Evolutionary conservation across 108 stramenopile species (phyloP).

Genomic region (Cyclotella distinguenda): DNA sequence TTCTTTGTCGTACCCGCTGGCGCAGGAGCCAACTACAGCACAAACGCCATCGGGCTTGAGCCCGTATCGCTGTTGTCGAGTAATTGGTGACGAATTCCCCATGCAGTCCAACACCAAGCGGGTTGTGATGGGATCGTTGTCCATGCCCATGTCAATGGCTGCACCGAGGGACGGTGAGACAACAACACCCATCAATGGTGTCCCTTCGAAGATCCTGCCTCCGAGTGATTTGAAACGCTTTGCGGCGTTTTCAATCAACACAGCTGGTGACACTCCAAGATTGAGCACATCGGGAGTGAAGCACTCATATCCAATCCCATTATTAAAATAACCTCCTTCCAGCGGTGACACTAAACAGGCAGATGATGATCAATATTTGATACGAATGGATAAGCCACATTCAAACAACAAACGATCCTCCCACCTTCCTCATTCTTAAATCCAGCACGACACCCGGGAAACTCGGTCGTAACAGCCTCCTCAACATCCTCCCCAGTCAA

Average conservation of each 20-base stretch:
- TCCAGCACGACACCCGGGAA: constrained; percentile 65
- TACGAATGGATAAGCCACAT: too few relatives aligned
- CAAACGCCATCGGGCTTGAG: constrained; percentile 89
- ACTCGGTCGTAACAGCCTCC: constrained; percentile 72
- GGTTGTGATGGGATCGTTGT: constrained; percentile 67
- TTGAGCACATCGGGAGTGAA: constrained; percentile 76
- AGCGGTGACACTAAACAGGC: constrained; percentile 67
- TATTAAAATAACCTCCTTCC: constrained; percentile 77
- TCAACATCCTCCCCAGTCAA: constrained; percentile 79
- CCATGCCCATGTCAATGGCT: constrained; percentile 72
- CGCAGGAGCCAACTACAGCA: constrained; percentile 86
- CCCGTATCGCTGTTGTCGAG: constrained; percentile 79
- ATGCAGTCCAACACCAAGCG: constrained; percentile 91
- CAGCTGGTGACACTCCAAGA: constrained; percentile 68
- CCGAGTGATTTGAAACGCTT: constrained; percentile 57
- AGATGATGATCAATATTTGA: too few relatives aligned
- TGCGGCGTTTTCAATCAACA: constrained; percentile 61
- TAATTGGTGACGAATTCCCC: constrained; percentile 91
- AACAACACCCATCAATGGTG: constrained; percentile 68
- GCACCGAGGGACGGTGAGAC: constrained; percentile 68
- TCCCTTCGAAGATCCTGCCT: constrained; percentile 62
- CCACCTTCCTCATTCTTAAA: constrained; percentile 32
- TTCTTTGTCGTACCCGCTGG: constrained; percentile 76
- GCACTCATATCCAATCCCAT: constrained; percentile 76
- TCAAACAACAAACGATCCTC: not conserved